Evolutionary conservation across 768 basidiomycete species (phyloP).

Genomic region (Boletus vermiculosoides): DNA sequence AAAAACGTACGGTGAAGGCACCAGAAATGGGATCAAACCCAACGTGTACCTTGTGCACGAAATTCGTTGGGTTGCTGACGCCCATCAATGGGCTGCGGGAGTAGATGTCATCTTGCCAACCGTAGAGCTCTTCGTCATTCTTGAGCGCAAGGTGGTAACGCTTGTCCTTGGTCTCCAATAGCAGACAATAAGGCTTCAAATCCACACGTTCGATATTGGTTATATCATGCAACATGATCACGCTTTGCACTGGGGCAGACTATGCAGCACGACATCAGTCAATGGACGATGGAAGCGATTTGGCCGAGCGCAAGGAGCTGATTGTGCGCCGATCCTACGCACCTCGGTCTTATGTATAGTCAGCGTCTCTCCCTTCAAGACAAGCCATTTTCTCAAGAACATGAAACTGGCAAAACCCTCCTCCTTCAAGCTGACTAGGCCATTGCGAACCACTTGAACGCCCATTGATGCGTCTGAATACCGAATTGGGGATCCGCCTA

Average conservation of each 20-base stretch:
- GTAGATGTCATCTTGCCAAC: constrained; percentile 98
- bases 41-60: constrained; percentile 98
- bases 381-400: constrained; percentile 88
- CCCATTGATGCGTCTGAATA: constrained; percentile 35
- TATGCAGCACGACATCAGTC: constrained; percentile 24
- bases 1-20: constrained; percentile 81
- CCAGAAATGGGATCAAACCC: constrained; percentile 94
- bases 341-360: constrained; percentile 93
- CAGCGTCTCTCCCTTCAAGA: constrained; percentile 77
- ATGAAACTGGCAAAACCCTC: constrained; percentile 90
- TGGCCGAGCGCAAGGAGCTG: neutral
- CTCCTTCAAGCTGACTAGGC: constrained; percentile 87
- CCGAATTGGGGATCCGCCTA: constrained; percentile 75
- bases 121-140: constrained; percentile 95
- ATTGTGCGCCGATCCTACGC: constrained; percentile 26
- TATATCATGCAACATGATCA: constrained; percentile 73
- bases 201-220: constrained; percentile 89
- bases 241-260: constrained; percentile 55
- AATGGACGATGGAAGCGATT: neutral
- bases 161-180: constrained; percentile 83
- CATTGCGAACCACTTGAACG: constrained; percentile 59
- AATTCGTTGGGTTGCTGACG: constrained; percentile 92
- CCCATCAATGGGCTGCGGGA: constrained; percentile 89
- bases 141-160: constrained; percentile 81
- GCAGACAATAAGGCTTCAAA: constrained; percentile 89